Percentiles rank a stretch among this genome's conserved stretches.
Evolutionary conservation across 306 rosid genomes (phyloP).

Genomic region (Inga leiocalycina): DNA sequence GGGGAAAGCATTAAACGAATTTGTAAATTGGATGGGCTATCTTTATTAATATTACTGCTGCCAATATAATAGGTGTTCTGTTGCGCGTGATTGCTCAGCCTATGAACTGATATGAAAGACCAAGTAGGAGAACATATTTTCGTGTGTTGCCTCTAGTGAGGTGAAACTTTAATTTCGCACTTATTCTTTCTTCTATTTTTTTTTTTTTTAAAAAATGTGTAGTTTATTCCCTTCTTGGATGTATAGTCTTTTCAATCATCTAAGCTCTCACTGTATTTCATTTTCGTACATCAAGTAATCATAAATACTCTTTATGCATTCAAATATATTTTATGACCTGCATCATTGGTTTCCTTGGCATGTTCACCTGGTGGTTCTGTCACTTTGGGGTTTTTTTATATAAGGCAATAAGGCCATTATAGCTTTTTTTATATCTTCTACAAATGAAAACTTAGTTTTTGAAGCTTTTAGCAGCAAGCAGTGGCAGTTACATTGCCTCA

Average conservation of each 20-base stretch:
- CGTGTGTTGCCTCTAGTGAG: not conserved
- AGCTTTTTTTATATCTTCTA: not conserved
- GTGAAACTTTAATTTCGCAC: not conserved
- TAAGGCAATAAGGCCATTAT: too few relatives aligned
- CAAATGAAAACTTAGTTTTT: conserved; percentile 25
- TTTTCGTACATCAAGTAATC: not conserved
- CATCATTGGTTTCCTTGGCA: not conserved
- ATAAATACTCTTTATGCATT: not conserved
- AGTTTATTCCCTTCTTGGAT: not conserved
- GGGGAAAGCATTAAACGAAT: not conserved
- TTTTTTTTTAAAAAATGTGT: not conserved
- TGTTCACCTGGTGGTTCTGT: not conserved
- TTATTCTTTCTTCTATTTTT: not conserved
- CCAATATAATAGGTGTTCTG: not conserved
- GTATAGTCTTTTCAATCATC: not conserved
- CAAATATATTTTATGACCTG: not conserved
- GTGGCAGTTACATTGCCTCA: conserved; percentile 33
- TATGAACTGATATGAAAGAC: not conserved
- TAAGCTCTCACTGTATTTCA: not conserved
- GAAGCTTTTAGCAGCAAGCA: conserved; percentile 37
- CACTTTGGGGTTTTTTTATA: not conserved
- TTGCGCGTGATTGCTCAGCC: not conserved
- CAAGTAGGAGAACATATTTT: not conserved
- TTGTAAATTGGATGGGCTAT: not conserved
- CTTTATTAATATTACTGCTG: not conserved